Conservation (phyloP, 2,329 filamentous ascomycete genomes). For the Lecanosticta acicola region DNA sequence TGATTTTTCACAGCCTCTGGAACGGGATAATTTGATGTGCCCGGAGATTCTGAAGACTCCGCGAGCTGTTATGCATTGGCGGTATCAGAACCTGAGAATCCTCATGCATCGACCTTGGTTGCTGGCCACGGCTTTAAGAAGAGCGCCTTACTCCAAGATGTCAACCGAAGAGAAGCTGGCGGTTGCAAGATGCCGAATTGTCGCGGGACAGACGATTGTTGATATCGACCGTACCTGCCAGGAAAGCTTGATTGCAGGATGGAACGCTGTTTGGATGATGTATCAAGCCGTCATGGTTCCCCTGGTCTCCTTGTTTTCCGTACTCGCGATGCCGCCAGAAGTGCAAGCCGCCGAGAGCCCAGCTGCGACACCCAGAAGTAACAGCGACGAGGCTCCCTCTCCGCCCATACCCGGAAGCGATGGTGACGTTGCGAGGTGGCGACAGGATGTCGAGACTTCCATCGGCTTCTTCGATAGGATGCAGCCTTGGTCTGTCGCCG, state of each 20-base stretch:
- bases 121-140: conserved; percentile 55
- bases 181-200: conserved; percentile 61
- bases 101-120: conserved; percentile 69
- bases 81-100: conserved; percentile 72
- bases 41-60: conserved; percentile 65
- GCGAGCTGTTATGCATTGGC: conserved; percentile 73
- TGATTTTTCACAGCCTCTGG: conserved; percentile 57
- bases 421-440: conserved; percentile 38
- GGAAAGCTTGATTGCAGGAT: conserved; percentile 69
- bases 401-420: conserved; percentile 17
- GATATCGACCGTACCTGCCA: conserved; percentile 67
- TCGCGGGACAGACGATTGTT: conserved; percentile 65
- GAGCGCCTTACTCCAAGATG: conserved; percentile 47
- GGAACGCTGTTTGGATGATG: conserved; percentile 77
- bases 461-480: conserved; percentile 41
- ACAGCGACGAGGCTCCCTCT: conserved; percentile 28
- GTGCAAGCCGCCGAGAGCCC: conserved; percentile 39
- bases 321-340: conserved; percentile 16
- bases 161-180: conserved; percentile 61
- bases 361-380: conserved; percentile 40
- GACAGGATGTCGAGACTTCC: conserved; percentile 37
- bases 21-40: conserved; percentile 48
- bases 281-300: conserved; percentile 78
- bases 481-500: conserved; percentile 41
- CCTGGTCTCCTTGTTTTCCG: conserved; percentile 61